Conservation (phyloP, 192 early-diverging fungal genomes). For the Coemansia sp. region DNA sequence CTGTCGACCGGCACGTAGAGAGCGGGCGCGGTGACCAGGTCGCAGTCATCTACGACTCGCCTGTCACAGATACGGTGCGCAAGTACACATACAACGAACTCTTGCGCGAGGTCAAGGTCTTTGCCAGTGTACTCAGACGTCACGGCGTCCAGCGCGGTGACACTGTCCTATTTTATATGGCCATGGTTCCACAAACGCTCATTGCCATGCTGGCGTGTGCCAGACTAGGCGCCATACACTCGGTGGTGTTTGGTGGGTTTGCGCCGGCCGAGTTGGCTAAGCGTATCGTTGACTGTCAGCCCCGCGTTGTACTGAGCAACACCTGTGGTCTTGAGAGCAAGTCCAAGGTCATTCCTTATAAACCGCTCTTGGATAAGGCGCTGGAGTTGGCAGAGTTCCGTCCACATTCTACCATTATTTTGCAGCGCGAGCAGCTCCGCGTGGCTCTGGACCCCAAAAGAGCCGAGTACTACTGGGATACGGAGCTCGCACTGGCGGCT, state of each 20-base stretch:
- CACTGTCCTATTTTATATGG: constrained; percentile 83
- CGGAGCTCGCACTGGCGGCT: constrained; percentile 56
- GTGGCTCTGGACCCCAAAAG: constrained; percentile 53
- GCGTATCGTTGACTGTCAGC: constrained; percentile 80
- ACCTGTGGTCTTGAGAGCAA: constrained; percentile 83
- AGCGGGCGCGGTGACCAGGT: constrained; percentile 63
- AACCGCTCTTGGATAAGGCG: constrained; percentile 78
- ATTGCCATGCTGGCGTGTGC: constrained; percentile 87
- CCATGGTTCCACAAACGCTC: constrained; percentile 81
- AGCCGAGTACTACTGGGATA: constrained; percentile 60
- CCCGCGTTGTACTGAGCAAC: constrained; percentile 74
- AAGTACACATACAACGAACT: constrained; percentile 73
- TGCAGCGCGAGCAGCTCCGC: constrained; percentile 67
- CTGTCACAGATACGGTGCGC: constrained; percentile 61
- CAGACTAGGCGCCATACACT: constrained; percentile 81
- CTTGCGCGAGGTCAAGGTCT: constrained; percentile 65
- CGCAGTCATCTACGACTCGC: constrained; percentile 79
- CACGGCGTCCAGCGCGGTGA: constrained; percentile 72
- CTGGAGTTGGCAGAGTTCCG: constrained; percentile 59
- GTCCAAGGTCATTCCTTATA: constrained; percentile 70
- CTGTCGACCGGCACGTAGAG: constrained; percentile 74
- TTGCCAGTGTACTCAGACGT: constrained; percentile 66
- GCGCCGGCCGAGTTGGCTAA: constrained; percentile 80
- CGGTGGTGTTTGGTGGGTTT: constrained; percentile 84
- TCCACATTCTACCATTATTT: constrained; percentile 61